Evolutionary conservation across 192 early-diverging fungal species (phyloP).

Genomic region (Backusella liffmaniae): DNA sequence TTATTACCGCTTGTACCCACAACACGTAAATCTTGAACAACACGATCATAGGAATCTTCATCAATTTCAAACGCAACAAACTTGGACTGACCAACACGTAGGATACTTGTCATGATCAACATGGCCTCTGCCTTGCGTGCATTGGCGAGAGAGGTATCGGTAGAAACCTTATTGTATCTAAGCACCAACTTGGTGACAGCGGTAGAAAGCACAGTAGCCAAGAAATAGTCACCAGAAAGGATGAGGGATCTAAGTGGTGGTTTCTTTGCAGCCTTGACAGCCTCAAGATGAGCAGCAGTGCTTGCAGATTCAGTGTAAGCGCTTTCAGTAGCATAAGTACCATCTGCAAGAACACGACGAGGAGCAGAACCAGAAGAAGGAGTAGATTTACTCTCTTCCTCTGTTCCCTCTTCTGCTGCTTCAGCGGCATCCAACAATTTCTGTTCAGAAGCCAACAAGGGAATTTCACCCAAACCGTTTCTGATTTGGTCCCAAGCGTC

Average conservation of each 20-base stretch:
- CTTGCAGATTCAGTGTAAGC: slow-evolving; percentile 67
- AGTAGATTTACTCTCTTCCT: slow-evolving; percentile 4
- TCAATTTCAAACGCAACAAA: slow-evolving; percentile 88
- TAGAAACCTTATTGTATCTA: slow-evolving; percentile 60
- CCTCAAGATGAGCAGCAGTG: slow-evolving; percentile 42
- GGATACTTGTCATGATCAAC: slow-evolving; percentile 96
- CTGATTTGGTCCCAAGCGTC: slow-evolving; percentile 81
- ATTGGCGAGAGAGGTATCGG: slow-evolving; percentile 61
- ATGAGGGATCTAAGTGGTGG: slow-evolving; percentile 81
- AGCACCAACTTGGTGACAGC: slow-evolving; percentile 90
- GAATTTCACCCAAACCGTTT: slow-evolving; percentile 85
- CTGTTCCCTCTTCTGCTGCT: slow-evolving; percentile 48
- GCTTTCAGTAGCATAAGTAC: slow-evolving; percentile 97
- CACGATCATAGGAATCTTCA: slow-evolving; percentile 94
- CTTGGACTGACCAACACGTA: slow-evolving; percentile 88
- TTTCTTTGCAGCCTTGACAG: slow-evolving; percentile 58
- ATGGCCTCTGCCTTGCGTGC: slow-evolving; percentile 92
- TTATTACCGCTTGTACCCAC: slow-evolving; percentile 62
- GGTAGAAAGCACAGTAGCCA: slow-evolving; percentile 86
- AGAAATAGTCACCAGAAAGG: slow-evolving; percentile 91
- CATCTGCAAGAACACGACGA: slow-evolving; percentile 89
- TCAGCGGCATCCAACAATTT: slow-evolving; percentile 71
- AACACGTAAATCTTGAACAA: slow-evolving; percentile 82
- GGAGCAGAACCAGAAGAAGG: slow-evolving; percentile 45
- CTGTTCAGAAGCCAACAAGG: slow-evolving; percentile 93